Base-by-base conservation (phyloP, 192 early-diverging fungal species). In the Rhizoclosmatium sp. region DNA sequence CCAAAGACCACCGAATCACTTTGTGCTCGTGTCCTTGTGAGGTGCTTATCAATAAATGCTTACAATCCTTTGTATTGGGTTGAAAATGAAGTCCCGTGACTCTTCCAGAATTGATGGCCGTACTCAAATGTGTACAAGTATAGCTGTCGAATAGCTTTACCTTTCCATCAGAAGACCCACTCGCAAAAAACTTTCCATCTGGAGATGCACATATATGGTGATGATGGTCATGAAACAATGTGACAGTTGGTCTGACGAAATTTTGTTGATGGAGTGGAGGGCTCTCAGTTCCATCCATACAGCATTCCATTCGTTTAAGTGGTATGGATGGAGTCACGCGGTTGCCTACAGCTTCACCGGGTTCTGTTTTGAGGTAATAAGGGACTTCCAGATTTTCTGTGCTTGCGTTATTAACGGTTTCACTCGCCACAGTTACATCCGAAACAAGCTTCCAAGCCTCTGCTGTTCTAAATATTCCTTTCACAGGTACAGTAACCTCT, bases 81-180 rank as follows among this genome's bases (percentile, higher is more conserved):
- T 78, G 56, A 45, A 78, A 78, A 70, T 70, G 47, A 4, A 78
- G 67, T 12, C 65, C 69, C 14, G 77, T 78, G 31, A 78, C 60
- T 60, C 47, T 16, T 1, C 67, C 69, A 40, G 9, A 10, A 44
- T 39, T 3, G 5, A 46, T 19, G 19, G 47, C 51, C 7, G 59
- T 78, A 14, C 9, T 45, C 16, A 78, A 4, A 44, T 78, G 65
- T 9, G 44, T 59, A 14, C 42, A 69, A 23, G 31, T 45, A 9
- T 12, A 9, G 19, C 31, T 0, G 42, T 78, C 54, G 39, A 59
- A 78, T 4, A 78, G 14, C 46, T 61, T 69, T 19, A 78, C 66
- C 42, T 56, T 71, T n/a, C 77, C 77, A 45, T 78, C 67, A 16
- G 68, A 68, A 19, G 65, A 51, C 9, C 65, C 65, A 12, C 41